Conservation (phyloP, 495 filamentous ascomycete species). For the Bacidia rubella region DNA sequence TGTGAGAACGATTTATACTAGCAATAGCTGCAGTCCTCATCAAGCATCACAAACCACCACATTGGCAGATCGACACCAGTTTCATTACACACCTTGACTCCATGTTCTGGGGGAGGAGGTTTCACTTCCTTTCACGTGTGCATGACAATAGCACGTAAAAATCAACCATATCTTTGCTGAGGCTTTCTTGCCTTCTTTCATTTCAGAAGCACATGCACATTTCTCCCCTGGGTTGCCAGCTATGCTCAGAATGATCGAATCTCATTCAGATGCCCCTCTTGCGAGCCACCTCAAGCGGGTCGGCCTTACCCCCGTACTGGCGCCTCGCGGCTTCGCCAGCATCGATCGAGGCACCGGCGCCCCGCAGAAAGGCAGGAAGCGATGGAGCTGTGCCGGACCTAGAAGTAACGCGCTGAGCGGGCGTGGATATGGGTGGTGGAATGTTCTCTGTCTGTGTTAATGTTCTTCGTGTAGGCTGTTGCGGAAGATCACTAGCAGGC, state of each 20-base stretch:
- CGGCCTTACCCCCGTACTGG: background rate
- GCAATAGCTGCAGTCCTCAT: background rate
- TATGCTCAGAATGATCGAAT: too few species aligned
- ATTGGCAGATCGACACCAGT: too few species aligned
- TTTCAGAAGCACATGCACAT: too few species aligned
- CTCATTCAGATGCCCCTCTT: too few species aligned
- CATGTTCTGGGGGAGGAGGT: too few species aligned
- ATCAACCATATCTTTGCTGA: too few species aligned
- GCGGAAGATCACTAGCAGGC: too few species aligned
- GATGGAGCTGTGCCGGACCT: background rate
- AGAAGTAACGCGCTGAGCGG: background rate
- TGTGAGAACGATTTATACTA: background rate
- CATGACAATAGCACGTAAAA: too few species aligned
- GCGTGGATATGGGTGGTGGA: background rate
- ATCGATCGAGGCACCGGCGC: background rate
- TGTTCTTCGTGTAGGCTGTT: background rate
- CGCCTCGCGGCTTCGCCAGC: slow-evolving; percentile 7
- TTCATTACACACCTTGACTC: too few species aligned
- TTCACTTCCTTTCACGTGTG: too few species aligned
- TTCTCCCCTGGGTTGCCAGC: too few species aligned
- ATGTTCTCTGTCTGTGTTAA: background rate
- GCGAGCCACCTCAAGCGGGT: background rate
- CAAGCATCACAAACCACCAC: background rate
- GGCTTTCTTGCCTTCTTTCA: too few species aligned
- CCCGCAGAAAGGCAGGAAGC: slow-evolving; percentile 6